phyloP scores from a whole-genome alignment of 495 filamentous ascomycete species.

The Amorphotheca resinae region DNA sequence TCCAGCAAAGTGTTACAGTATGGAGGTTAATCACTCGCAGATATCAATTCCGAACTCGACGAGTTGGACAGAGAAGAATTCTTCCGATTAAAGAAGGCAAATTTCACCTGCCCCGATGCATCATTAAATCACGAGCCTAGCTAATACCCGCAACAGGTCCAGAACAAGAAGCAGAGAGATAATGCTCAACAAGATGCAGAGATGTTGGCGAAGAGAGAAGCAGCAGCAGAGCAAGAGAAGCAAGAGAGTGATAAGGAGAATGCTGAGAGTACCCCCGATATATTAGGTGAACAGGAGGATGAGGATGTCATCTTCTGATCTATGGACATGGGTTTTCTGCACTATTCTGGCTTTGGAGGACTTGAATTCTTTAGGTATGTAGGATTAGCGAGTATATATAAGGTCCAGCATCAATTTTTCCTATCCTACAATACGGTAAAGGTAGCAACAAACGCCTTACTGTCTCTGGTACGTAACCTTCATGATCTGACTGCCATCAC shows the following conservation, averaged over 20 bases:
- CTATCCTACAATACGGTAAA: too few species aligned
- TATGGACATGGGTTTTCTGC: background rate
- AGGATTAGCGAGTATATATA: slow-evolving; percentile 16
- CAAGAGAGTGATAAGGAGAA: slow-evolving; percentile 31
- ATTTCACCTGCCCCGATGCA: slow-evolving; percentile 10
- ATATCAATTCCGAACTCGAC: slow-evolving; percentile 98
- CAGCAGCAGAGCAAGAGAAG: slow-evolving; percentile 21
- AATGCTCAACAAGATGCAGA: slow-evolving; percentile 61
- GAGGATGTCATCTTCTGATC: slow-evolving; percentile 87
- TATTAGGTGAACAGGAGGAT: slow-evolving; percentile 79
- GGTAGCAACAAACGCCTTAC: slow-evolving; percentile 31
- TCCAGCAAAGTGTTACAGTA: background rate
- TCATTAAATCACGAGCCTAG: too few species aligned
- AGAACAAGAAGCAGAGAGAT: slow-evolving; percentile 87
- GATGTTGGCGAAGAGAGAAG: slow-evolving; percentile 47
- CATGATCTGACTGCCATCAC: slow-evolving; percentile 46
- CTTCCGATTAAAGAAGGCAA: slow-evolving; percentile 88
- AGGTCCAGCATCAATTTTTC: slow-evolving; percentile 8
- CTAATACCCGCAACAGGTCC: too few species aligned
- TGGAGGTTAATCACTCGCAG: slow-evolving; percentile 25
- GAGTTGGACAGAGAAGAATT: slow-evolving; percentile 98
- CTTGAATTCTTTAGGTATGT: slow-evolving; percentile 10
- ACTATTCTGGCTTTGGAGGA: background rate
- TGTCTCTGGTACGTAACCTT: slow-evolving; percentile 91
- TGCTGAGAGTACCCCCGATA: slow-evolving; percentile 32